Base-by-base conservation (phyloP, 2,329 filamentous ascomycete species). In the Stachybotrys elegans region DNA sequence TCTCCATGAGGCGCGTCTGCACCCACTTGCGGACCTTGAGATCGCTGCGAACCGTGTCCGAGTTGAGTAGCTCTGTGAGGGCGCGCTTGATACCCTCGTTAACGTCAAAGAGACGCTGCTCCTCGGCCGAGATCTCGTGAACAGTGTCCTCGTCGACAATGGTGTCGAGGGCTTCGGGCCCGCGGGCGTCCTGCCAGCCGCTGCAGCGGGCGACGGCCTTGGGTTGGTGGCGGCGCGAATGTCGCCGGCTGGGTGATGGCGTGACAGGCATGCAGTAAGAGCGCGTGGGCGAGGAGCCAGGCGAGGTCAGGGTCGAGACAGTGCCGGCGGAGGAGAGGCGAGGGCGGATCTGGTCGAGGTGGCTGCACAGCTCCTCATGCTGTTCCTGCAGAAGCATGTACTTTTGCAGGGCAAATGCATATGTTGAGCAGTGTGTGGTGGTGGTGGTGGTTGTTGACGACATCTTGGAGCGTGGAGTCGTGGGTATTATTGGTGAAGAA, bases 11-110 rank as follows among this genome's bases (percentile, higher is more conserved):
- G 13, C 77, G 67, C 17, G 72, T 69, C 58, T 81, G 78, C 25
- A 81, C 75, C 73, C 76, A 81, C 47, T 70, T 76, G 39, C 78
- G 75, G 56, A 78, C 73, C 2, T 68, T 64, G 22, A 63, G 61
- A 47, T 80, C 74, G 37, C 58, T 61, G 34, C 76, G 73, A 14
- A 79, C 75, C 29, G 70, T 63, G 20, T 76, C 72, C 60, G 76
- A 81, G 62, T 81, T 83, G 53, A 83, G 71, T 13, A 83, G 70
- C 58, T 81, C 78, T 6, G 78, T 83, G 52, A 83, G 57, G 3
- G 76, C 73, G 23, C 76, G 71, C 65, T 83, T 83, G 65, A 82
- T 78, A 52, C 73, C 71, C 60, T 81, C 77, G 60, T 79, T 79
- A 60, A 81, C 72, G 48, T 73, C 68, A 41, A 68, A 76, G 11